Percentiles rank a stretch among this genome's conserved stretches.
Evolutionary conservation across 768 basidiomycete genomes (phyloP).

Genomic region (Crassisporium funariophilum): DNA sequence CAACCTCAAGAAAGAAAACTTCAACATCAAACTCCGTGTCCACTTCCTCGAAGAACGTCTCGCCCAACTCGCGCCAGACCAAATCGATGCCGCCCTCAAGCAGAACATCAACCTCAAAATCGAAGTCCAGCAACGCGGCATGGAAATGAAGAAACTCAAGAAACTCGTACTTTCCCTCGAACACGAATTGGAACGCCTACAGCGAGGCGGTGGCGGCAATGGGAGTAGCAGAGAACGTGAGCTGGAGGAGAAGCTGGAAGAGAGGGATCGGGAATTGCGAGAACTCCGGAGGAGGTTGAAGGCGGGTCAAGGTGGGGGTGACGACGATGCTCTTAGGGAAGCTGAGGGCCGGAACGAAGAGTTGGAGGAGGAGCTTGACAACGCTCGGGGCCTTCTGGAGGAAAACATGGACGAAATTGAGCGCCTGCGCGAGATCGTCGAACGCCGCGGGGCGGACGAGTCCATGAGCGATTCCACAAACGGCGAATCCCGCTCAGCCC

Average conservation of each 20-base stretch:
- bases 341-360: slow-evolving; percentile 64
- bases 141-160: slow-evolving; percentile 91
- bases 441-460: slow-evolving; percentile 46
- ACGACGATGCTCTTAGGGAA: slow-evolving; percentile 57
- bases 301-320: slow-evolving; percentile 41
- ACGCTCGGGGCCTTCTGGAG: slow-evolving; percentile 65
- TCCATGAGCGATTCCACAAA: no score
- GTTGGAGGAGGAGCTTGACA: slow-evolving; percentile 74
- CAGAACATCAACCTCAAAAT: slow-evolving; percentile 94
- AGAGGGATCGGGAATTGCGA: slow-evolving; percentile 67
- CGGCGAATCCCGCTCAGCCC: slow-evolving; percentile 43
- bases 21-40: slow-evolving; percentile 92
- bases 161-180: slow-evolving; percentile 86
- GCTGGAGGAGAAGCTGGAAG: slow-evolving; percentile 74
- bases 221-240: slow-evolving; percentile 79
- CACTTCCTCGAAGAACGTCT: slow-evolving; percentile 95
- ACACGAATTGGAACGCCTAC: slow-evolving; percentile 72
- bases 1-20: slow-evolving; percentile 95
- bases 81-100: slow-evolving; percentile 88
- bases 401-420: slow-evolving; percentile 88
- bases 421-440: slow-evolving; percentile 67
- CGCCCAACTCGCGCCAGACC: slow-evolving; percentile 86
- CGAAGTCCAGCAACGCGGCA: slow-evolving; percentile 84
- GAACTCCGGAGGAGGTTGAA: slow-evolving; percentile 64
- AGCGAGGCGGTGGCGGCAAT: slow-evolving; percentile 40